Evolutionary conservation across 371 early-diverging fungal species (phyloP), one percentile per base, ranked within the genome.

Genomic region (Apophysomyces variabilis): DNA sequence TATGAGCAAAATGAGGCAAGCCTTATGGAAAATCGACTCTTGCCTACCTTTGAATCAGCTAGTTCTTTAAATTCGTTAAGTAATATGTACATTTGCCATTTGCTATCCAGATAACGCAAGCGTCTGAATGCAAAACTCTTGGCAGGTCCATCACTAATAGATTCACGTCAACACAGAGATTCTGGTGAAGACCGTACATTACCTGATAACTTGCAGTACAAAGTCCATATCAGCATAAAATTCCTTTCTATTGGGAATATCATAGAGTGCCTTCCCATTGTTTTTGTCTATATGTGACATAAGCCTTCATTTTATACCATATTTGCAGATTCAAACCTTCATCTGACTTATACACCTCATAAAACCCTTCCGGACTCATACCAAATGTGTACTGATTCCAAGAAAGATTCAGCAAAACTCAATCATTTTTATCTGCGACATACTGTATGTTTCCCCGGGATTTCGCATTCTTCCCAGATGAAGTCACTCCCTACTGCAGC

Each of bases 91-190:
- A 99, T 92, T 73, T 94, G 89, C 90, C 97, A 99, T 72, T 95
- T 95, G 68, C 89, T 87, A 73, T 99, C 99, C 41, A 99, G 81
- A 77, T 97, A 97, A 39, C 95, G 89, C 56, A 99, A 79, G 44
- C 99, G 85, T 50, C 96, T 87, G 74, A 90, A 99, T 0, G 98
- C 96, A 84, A 96, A 97, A 56, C 92, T 91, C 77, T 98, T 99
- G 58, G 95, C 87, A 1, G 99, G 99, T 0, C 99, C 98, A 73
- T 99, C 96, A 57, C 80, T 80, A 60, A n/a, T 4, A 13, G 18
- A 47, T 7, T 7, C 1, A 47, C 16, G 4, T 14, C 16, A 16
- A 7, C 47, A 47, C 7, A 18, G 7, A 16, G 9, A 41, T 13
- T 47, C 13, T 1, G 47, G 7, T 18, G 9, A 14, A 21, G 7